phyloP scores from a whole-genome alignment of 768 basidiomycete genomes.

The Piloderma croceum region DNA sequence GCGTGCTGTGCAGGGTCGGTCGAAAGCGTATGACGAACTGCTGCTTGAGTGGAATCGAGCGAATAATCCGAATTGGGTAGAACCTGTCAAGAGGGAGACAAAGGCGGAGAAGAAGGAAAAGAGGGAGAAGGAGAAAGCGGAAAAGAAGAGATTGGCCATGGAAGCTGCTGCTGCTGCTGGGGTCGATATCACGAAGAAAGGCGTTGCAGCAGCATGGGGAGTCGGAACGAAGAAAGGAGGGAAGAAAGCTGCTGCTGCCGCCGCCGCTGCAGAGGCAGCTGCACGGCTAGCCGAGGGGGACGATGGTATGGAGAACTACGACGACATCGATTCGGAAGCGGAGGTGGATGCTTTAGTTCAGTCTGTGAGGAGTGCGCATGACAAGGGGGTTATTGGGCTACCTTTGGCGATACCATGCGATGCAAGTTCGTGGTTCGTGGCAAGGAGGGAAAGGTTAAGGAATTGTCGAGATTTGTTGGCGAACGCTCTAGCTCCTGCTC shows the following conservation, averaged over 20 bases:
- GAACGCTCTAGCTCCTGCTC: slow-evolving; percentile 37
- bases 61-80: slow-evolving; percentile 83
- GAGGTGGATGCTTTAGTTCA: slow-evolving; percentile 73
- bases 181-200: slow-evolving; percentile 41
- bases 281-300: slow-evolving; percentile 50
- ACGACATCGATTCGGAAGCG: slow-evolving; percentile 78
- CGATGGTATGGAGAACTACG: slow-evolving; percentile 63
- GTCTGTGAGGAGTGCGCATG: slow-evolving; percentile 51
- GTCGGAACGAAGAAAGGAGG: slow-evolving; percentile 50
- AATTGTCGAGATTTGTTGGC: slow-evolving; percentile 54
- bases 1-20: slow-evolving; percentile 83
- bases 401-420: slow-evolving; percentile 72
- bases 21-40: slow-evolving; percentile 77
- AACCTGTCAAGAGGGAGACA: slow-evolving; percentile 80
- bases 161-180: slow-evolving; percentile 61
- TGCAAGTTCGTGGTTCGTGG: slow-evolving; percentile 77
- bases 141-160: slow-evolving; percentile 70
- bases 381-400: slow-evolving; percentile 53
- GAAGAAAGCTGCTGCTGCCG: slow-evolving; percentile 48
- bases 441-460: slow-evolving; percentile 58
- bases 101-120: slow-evolving; percentile 87
- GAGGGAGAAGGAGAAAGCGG: slow-evolving; percentile 72
- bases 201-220: slow-evolving; percentile 21
- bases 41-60: slow-evolving; percentile 88
- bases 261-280: slow-evolving; percentile 43